Base-by-base conservation (phyloP, 257 asterid genomes). In the Coffea canephora region DNA sequence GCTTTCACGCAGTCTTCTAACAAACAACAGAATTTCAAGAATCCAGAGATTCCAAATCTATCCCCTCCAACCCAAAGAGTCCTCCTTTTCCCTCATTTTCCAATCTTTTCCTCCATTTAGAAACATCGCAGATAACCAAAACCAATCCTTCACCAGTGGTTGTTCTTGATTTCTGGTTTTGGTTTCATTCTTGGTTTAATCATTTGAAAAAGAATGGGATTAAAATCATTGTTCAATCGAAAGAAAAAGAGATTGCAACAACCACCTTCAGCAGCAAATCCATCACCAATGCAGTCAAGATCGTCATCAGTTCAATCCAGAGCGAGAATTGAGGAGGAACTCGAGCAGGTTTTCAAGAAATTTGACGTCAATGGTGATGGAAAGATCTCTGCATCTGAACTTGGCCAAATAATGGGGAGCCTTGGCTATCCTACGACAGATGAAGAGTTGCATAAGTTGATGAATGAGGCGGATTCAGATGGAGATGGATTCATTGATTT, bases 311-410 rank as follows among this genome's bases (percentile, higher is more conserved):
- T 74, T 2, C 86, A 83, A 80, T 85, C 83, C 0, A 86, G 91
- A 0, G 85, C 86, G 2, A 84, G 85, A 36, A 78, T 94, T 12
- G 97, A 93, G 85, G 97, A 89, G 45, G 97, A 94, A 21, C 43
- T 94, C 45, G 91, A 89, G 61, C 92, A 89, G 41, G 98, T 93
- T 1, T 94, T 94, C 91, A 90, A 89, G 62, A 93, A 91, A 85
- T 94, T 92, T 57, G 98, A 94, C 71, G 90, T 87, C 0, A 94
- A 94, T 54, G 98, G 97, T 3, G 97, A 94, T 74, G 97, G 96
- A 0, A 87, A 87, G 84, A 92, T 94, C 82, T 91, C 93, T 3
- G 83, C 94, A 8, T 76, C 85, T 10, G 98, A 94, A 71, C 70
- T 94, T 13, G 97, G 96, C 1, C 81, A 92, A 0, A 94, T 94